These are phyloP conservation scores for Ogataea pini DNA, from an alignment of 805 yeast species.

Conservation along the genomic window DNA sequence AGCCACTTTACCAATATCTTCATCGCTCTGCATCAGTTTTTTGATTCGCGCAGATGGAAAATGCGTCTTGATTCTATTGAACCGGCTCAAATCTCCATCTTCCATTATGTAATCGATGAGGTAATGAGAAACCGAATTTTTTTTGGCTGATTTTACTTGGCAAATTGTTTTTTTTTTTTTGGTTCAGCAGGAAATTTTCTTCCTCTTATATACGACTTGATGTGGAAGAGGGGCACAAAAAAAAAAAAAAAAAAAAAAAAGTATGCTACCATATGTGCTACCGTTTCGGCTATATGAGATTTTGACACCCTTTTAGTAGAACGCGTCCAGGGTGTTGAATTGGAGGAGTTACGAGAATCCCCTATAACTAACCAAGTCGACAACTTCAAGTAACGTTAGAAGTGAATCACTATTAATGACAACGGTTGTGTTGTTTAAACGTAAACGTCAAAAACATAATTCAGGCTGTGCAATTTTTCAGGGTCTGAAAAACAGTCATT, in stretches of 20 bases:
- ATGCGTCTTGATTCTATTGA: conserved; percentile 68
- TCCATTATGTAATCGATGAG: conserved; percentile 12
- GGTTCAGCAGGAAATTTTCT: conserved; percentile 4
- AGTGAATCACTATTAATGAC: too few species aligned
- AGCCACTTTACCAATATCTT: conserved; percentile 97
- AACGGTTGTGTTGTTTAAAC: neutral
- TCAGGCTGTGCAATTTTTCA: neutral
- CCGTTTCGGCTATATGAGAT: too few species aligned
- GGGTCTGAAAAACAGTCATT: too few species aligned
- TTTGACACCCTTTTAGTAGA: too few species aligned
- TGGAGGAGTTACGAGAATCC: too few species aligned
- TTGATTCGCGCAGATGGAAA: conserved; percentile 93
- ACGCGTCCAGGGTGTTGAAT: too few species aligned
- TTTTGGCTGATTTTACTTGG: neutral
- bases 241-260: neutral
- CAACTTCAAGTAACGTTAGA: too few species aligned
- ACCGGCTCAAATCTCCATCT: conserved; percentile 30
- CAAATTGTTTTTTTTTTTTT: neutral
- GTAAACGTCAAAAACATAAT: neutral
- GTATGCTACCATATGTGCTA: too few species aligned
- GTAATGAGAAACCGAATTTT: neutral
- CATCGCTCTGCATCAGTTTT: conserved; percentile 96
- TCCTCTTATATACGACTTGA: conserved; percentile 7
- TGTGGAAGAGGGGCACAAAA: neutral
- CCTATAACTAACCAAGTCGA: too few species aligned